Base-by-base conservation (phyloP, 345 rosid genomes). In the Melastoma malabathricum region DNA sequence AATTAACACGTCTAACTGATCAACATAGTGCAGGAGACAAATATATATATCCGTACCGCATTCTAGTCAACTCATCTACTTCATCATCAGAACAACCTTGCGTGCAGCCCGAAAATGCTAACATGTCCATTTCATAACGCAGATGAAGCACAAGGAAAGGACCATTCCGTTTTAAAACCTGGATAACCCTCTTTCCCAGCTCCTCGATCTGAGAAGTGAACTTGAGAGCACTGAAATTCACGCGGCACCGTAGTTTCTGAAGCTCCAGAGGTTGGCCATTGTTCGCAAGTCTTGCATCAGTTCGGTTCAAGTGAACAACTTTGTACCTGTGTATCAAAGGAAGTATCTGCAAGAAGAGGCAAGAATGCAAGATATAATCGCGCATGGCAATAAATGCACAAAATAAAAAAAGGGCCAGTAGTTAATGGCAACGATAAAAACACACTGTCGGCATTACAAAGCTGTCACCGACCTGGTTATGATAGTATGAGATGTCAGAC, bases 121-220 rank as follows among this genome's bases (percentile, higher is more conserved):
- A 55, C 98, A 92, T 92, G 68, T 92, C 98, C 96, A 87, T 92
- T 71, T 92, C 98, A 29, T 86, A 92, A 57, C 98, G 76, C 14
- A 92, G 94, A 75, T 92, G 98, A 41, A 92, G 89, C 48, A 85
- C 97, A 39, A 85, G 63, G 59, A 81, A 89, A 29, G 90, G 94
- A 27, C 96, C 96, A 53, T 73, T 87, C 66, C 79, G 81, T 65
- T 89, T 76, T 64, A 92, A 71, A 58, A 87, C 74, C 50, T 57
- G 59, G 39, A 82, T 89, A 20, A 79, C 74, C 64, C 61, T 77
- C 68, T 83, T 79, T 31, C 98, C 96, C 44, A 92, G 56, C 59
- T 84, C 96, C 67, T 92, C 95, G 41, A 87, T 84, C 60, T 76
- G 79, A 34, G 77, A 57, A 54, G 97, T 87, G 47, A 92, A 92